Evolutionary conservation across 2,329 filamentous ascomycete genomes (phyloP).

Genomic region (Fusarium palustre): DNA sequence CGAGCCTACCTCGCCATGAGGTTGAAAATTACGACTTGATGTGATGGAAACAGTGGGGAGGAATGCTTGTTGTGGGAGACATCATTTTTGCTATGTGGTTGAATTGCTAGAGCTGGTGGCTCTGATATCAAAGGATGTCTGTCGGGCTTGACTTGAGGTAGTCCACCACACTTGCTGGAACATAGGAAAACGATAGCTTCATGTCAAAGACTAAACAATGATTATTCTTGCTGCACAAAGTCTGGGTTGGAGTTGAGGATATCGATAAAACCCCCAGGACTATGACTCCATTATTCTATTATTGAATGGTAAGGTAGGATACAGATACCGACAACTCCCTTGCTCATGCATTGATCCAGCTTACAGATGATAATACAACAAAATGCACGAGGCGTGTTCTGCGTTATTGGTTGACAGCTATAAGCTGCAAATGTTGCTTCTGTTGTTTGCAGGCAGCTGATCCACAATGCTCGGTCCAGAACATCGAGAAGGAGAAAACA

Average conservation of each 20-base stretch:
- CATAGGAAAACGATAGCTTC: neutral
- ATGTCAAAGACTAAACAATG: neutral
- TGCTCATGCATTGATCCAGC: neutral
- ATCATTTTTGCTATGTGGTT: constrained; percentile 14
- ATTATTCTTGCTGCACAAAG: neutral
- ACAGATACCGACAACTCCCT: too few species aligned
- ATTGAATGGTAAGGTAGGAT: neutral
- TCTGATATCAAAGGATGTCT: neutral
- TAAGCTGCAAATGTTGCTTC: neutral
- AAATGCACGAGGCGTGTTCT: too few species aligned
- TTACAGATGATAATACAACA: neutral
- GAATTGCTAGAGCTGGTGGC: constrained; percentile 24
- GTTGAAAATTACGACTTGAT: neutral
- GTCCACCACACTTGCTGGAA: neutral
- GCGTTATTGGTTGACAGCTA: neutral
- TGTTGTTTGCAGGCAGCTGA: neutral
- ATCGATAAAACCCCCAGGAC: neutral
- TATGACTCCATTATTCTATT: neutral
- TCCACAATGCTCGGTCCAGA: neutral
- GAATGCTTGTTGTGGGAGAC: constrained; percentile 1
- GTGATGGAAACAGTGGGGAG: neutral
- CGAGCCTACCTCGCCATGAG: constrained; percentile 48
- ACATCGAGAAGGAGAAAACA: neutral
- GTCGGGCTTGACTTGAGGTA: neutral
- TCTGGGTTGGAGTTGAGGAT: neutral